Percentiles rank a stretch among this genome's conserved stretches.
These are phyloP conservation scores for Dichomitus squalens DNA, from an alignment of 1,284 basidiomycete genomes.

Conservation along the genomic window DNA sequence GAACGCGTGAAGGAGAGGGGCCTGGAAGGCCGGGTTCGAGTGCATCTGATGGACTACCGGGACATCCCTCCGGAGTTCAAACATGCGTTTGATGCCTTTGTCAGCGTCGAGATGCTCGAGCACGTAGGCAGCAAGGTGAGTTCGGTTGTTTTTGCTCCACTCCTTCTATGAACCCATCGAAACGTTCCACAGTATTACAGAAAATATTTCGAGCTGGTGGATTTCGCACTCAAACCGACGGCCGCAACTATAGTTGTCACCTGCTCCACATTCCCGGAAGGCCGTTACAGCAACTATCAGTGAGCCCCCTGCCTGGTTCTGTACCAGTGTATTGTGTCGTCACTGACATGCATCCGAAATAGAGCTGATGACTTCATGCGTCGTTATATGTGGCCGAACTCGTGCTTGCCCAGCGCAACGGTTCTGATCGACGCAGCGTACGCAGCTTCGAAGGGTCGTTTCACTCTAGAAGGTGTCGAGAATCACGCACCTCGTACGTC, in stretches of 20 bases:
- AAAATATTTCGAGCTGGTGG: conserved; percentile 80
- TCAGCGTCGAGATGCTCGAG: conserved; percentile 94
- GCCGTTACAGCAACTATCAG: conserved; percentile 69
- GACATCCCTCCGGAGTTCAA: conserved; percentile 78
- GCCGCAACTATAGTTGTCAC: conserved; percentile 76
- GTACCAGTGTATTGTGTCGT: neutral
- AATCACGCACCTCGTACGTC: conserved; percentile 80
- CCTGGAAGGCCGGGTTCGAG: conserved; percentile 69
- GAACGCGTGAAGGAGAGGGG: conserved; percentile 77
- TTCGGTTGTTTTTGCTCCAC: neutral
- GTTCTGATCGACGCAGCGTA: conserved; percentile 69
- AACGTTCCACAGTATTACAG: conserved; percentile 49
- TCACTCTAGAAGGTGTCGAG: conserved; percentile 85
- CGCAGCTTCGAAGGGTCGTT: conserved; percentile 64
- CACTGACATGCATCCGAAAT: neutral
- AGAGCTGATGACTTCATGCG: conserved; percentile 89
- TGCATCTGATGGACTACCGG: conserved; percentile 88
- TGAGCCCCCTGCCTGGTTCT: conserved; percentile 17
- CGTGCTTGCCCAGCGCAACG: conserved; percentile 83
- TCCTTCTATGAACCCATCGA: neutral
- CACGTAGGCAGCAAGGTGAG: conserved; percentile 67
- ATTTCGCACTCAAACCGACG: conserved; percentile 76
- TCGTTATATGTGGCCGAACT: conserved; percentile 93
- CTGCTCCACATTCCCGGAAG: conserved; percentile 86
- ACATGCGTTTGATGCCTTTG: conserved; percentile 83